Base-by-base conservation (phyloP, 2,329 filamentous ascomycete species). In the Hypoxylon rubiginosum region DNA sequence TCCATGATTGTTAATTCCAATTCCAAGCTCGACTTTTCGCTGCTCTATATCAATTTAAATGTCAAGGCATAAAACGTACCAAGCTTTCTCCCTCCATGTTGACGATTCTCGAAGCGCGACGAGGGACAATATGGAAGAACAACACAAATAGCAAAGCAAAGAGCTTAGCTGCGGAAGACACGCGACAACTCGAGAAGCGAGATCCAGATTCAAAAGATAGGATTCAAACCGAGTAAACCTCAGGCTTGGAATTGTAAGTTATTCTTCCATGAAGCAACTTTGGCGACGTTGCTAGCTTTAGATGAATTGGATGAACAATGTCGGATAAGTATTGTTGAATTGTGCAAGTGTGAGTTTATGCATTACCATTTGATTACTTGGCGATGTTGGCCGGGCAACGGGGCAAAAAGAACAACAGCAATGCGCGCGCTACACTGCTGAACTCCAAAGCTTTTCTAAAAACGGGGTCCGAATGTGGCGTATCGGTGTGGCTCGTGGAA, bases 21-120 rank as follows among this genome's bases (percentile, higher is more conserved):
- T 30, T 30, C 30, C 19, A 8, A 19, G 39, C 7, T 2, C 9
- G 15, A 43, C 13, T 8, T 15, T 48, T 50, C n/a, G 13, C 3
- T 3, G 8, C 7, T 32, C n/a, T 13, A 10, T 34, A 28, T 17
- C 4, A 17, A 24, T 15, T 36, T 24, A 21, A 32, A 19, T 19
- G 39, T 15, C 10, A 28, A 28, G 5, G 32, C 3, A 8, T 3
- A 43, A 17, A 15, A 71, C 70, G 53, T 74, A 76, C 74, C 58
- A 52, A 36, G 19, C 69, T 74, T 21, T 72, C 73, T 30, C 56
- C 62, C 50, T 76, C 73, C 73, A 76, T 76, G 4, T 28, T 65
- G 17, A n/a, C 15, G 19, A 54, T 57, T 48, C 19, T 56, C 39
- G 50, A 51, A 46, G 21, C 50, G 64, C 58, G 50, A 53, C 11